These are phyloP conservation scores for Capsicum chinense DNA, from an alignment of 257 asterid genomes.

Conservation along the genomic window DNA sequence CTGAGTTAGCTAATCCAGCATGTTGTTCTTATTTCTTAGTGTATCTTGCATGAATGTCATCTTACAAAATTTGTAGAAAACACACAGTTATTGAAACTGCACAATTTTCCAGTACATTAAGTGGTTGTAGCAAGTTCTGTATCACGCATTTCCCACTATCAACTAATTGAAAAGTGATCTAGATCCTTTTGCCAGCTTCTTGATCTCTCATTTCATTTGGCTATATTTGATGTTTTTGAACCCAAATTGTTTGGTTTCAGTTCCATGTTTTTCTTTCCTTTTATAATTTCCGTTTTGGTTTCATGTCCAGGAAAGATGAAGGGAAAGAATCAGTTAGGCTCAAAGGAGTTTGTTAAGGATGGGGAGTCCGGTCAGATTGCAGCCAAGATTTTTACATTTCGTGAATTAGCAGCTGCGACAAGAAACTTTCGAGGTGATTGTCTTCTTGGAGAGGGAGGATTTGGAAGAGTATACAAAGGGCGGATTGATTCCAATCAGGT, in stretches of 20 bases:
- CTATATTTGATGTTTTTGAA: background rate
- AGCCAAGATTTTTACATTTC: constrained; percentile 77
- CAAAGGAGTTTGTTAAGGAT: constrained; percentile 49
- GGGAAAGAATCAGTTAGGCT: constrained; percentile 35
- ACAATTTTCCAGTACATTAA: constrained; percentile 8
- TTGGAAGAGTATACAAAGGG: constrained; percentile 91
- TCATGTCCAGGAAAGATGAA: constrained; percentile 45
- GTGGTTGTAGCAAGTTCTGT: background rate
- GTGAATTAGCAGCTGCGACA: constrained; percentile 83
- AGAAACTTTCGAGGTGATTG: constrained; percentile 69
- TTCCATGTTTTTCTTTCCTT: background rate
- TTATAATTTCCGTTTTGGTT: background rate
- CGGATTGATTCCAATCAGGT: constrained; percentile 74
- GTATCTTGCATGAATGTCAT: background rate
- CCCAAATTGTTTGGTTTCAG: constrained; percentile 3
- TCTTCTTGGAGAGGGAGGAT: constrained; percentile 91
- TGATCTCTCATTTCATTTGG: background rate
- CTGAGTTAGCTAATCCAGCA: constrained; percentile 7
- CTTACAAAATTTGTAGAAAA: background rate
- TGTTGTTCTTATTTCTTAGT: background rate
- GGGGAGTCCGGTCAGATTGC: constrained; percentile 67
- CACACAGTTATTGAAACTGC: background rate
- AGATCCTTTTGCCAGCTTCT: background rate
- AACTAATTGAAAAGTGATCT: background rate
- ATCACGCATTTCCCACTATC: background rate